Base-by-base conservation (phyloP, 2,329 filamentous ascomycete genomes). In the Shiraia bambusicola region DNA sequence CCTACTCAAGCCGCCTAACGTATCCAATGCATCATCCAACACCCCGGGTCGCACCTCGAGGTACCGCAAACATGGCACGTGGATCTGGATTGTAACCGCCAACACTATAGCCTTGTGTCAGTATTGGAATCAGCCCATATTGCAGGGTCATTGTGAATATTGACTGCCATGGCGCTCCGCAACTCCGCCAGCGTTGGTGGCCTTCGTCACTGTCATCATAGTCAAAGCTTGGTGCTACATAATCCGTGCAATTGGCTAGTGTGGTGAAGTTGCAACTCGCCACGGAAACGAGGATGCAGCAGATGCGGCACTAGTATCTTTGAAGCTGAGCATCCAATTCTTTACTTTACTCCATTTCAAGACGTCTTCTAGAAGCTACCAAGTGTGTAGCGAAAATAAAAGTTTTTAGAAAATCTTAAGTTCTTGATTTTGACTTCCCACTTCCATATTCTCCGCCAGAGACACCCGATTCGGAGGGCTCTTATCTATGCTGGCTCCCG, bases 371-470 rank as follows among this genome's bases (percentile, higher is more conserved):
- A 5, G 19, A 22, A 8, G 19, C 19, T 22, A 22, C 19, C 4
- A 8, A 8, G 19, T 8, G 8, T 5, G 19, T 22, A 22, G 19
- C 19, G 19, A 22, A 8, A 22, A 22, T 22, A 22, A 22, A 22
- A 22, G 8, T 22, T 22, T 22, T 22, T 22, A 22, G 19, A 22
- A 22, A 22, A 22, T 22, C 19, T 5, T 22, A 22, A 22, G 19
- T 22, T 22, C 4, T 22, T 22, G 19, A 22, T 22, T 8, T 22
- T 22, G 8, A 22, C 4, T 8, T 22, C 4, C 19, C 4, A 73
- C 54, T 0, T 59, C 56, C 10, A 59, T 45, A 26, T 52, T 61
- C n/a, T n/a, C n/a, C n/a, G n/a, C n/a, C n/a, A n/a, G n/a, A n/a
- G n/a, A n/a, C n/a, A n/a, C n/a, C n/a, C n/a, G n/a, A n/a, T n/a